Evolutionary conservation across 345 rosid species (phyloP).

Genomic region (Angophora floribunda): DNA sequence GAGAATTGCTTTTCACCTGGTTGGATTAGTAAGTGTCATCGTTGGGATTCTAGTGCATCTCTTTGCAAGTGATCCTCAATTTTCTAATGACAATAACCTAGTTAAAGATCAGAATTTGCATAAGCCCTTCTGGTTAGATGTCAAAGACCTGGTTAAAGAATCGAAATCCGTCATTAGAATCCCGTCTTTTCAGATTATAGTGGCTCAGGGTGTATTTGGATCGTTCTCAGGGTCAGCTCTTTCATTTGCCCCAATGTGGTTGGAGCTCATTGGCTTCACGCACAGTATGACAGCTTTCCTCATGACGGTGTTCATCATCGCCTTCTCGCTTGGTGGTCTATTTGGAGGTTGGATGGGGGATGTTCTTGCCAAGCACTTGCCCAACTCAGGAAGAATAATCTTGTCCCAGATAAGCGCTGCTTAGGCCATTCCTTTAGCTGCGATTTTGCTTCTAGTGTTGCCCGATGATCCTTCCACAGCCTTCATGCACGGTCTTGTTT

Average conservation of each 20-base stretch:
- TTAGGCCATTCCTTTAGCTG: slow-evolving; percentile 78
- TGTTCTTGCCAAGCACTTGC: slow-evolving; percentile 39
- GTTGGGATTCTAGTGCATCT: slow-evolving; percentile 47
- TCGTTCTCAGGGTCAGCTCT: slow-evolving; percentile 89
- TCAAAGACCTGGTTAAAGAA: slow-evolving; percentile 45
- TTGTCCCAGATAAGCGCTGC: slow-evolving; percentile 82
- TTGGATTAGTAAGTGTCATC: slow-evolving; percentile 44
- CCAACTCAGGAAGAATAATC: slow-evolving; percentile 72
- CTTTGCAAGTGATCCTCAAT: slow-evolving; percentile 65
- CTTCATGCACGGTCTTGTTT: slow-evolving; percentile 40
- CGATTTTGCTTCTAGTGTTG: slow-evolving; percentile 58
- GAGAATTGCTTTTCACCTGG: slow-evolving; percentile 65
- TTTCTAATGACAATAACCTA: background rate
- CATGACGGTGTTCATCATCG: slow-evolving; percentile 38
- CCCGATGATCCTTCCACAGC: slow-evolving; percentile 71
- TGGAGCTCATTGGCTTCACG: slow-evolving; percentile 79
- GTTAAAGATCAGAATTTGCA: slow-evolving; percentile 15
- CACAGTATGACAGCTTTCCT: slow-evolving; percentile 58
- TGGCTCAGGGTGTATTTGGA: slow-evolving; percentile 78
- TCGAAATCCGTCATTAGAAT: slow-evolving; percentile 43
- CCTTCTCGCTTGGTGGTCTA: slow-evolving; percentile 64
- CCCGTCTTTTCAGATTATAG: slow-evolving; percentile 75
- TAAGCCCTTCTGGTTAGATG: slow-evolving; percentile 37
- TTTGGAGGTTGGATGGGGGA: slow-evolving; percentile 88
- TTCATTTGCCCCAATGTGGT: slow-evolving; percentile 84